phyloP scores from a whole-genome alignment of 2,329 filamentous ascomycete genomes.

The Aspergillus aculeatus region DNA sequence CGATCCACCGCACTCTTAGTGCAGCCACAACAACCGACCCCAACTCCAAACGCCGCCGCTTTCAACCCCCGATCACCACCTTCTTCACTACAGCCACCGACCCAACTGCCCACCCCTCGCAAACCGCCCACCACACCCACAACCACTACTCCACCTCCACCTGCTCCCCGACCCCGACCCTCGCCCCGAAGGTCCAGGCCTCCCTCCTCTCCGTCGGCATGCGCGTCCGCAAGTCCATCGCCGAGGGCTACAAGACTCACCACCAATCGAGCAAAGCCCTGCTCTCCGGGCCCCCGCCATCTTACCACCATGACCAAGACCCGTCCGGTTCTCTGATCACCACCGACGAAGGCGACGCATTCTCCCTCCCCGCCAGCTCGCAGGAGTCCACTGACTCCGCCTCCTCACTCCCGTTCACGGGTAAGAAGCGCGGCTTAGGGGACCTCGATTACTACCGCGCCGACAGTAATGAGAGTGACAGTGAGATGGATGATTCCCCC shows the following conservation, averaged over 20 bases:
- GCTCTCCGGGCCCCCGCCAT: too few relatives aligned
- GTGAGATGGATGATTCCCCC: background rate
- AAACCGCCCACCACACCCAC: constrained; percentile 30
- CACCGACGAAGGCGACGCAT: constrained; percentile 37
- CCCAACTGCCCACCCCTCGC: background rate
- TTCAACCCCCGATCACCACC: constrained; percentile 44
- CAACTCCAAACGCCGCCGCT: constrained; percentile 43
- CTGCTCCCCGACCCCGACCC: constrained; percentile 46
- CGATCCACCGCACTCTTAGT: background rate
- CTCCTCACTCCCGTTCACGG: too few relatives aligned
- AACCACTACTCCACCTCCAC: constrained; percentile 43
- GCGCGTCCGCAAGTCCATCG: constrained; percentile 88
- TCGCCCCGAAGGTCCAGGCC: constrained; percentile 69
- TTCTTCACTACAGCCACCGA: constrained; percentile 30
- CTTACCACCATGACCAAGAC: too few relatives aligned
- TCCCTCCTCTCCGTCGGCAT: constrained; percentile 90
- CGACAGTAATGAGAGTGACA: constrained; percentile 20
- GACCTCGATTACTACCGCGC: constrained; percentile 41
- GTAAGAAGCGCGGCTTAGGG: constrained; percentile 44
- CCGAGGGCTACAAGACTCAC: constrained; percentile 85
- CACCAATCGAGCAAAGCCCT: too few relatives aligned
- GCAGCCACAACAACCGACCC: constrained; percentile 15
- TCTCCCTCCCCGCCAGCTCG: constrained; percentile 42
- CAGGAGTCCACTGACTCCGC: constrained; percentile 34
- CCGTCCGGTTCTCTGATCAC: constrained; percentile 18